Base-by-base conservation (phyloP, 2,329 filamentous ascomycete species). In the Cyphellophora attinorum region DNA sequence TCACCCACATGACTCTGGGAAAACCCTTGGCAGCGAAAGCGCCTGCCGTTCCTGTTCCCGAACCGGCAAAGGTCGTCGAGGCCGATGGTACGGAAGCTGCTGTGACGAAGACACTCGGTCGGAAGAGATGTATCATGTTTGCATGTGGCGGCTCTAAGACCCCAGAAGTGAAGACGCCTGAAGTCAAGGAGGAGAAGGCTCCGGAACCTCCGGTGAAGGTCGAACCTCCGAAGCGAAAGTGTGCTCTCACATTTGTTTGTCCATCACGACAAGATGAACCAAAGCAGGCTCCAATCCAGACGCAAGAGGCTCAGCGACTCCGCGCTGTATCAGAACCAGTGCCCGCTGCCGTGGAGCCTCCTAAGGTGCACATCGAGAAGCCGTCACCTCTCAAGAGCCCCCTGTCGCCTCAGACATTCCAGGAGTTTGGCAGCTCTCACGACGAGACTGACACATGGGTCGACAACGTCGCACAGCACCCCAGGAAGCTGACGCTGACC, bases 361-460 rank as follows among this genome's bases (percentile, higher is more conserved):
- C 50, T 18, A 19, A 34, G 2, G 23, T 41, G 2, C n/a, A n/a
- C n/a, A 42, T 33, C 12, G 41, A 31, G 34, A 45, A 46, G 4
- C 33, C 37, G 10, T 35, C 19, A 13, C 27, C 33, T 5, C 34
- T 38, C 6, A 40, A 38, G 28, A 33, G 31, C 12, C 35, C 41
- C 30, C 34, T 44, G 16, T 37, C 42, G 13, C 32, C 39, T 14
- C 23, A 30, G 10, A 19, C 67, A 31, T 96, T 95, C 54, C 85
- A 95, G 55, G 89, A 94, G 51, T 96, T 96, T 56, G 89, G 85
- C 28, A 86, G 81, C 54, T 86, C 84, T 32, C 71, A 78, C 38
- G 70, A 81, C 27, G 76, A 85, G 39, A 82, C 91, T 42, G 88
- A 95, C 38, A 88, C 94, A 50, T 98, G 91, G 91, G 84, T 93